A percentile compares a stretch with the other conserved stretches of the same genome.
Evolutionary conservation across 2,329 filamentous ascomycete genomes (phyloP).

Genomic region (Metarhizium robertsii): DNA sequence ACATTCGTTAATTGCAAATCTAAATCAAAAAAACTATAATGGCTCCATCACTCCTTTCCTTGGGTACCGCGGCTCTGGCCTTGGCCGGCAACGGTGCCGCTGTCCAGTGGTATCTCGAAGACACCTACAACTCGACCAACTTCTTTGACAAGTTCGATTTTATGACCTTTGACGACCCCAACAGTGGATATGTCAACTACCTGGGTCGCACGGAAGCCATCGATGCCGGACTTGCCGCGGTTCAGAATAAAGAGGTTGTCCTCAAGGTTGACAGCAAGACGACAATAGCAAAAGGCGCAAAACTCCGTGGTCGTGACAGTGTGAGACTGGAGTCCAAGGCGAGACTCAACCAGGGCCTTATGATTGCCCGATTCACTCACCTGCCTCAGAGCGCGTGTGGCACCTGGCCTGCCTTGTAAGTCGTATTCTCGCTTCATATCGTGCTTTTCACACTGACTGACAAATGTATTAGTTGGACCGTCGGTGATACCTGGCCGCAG

Average conservation of each 20-base stretch:
- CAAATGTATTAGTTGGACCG: slow-evolving; percentile 31
- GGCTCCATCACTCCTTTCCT: slow-evolving; percentile 30
- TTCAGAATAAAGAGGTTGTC: slow-evolving; percentile 23
- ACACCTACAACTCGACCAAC: slow-evolving; percentile 32
- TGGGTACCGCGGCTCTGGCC: slow-evolving; percentile 29
- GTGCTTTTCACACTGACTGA: neutral
- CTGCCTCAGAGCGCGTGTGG: slow-evolving; percentile 59
- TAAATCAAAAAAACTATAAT: slow-evolving; percentile 14
- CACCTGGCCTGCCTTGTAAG: slow-evolving; percentile 61
- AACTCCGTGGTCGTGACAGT: slow-evolving; percentile 34
- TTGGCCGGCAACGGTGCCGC: slow-evolving; percentile 23
- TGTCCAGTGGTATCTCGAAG: slow-evolving; percentile 27
- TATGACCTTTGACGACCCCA: slow-evolving; percentile 43
- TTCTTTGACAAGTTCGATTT: slow-evolving; percentile 40
- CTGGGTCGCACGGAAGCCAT: slow-evolving; percentile 24
- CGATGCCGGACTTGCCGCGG: slow-evolving; percentile 23
- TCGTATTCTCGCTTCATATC: neutral
- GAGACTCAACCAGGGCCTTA: slow-evolving; percentile 54
- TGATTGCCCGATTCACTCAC: slow-evolving; percentile 61
- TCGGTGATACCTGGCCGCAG: slow-evolving; percentile 46
- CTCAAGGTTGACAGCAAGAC: slow-evolving; percentile 23
- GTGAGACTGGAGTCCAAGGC: slow-evolving; percentile 57
- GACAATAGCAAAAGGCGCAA: too few species aligned
- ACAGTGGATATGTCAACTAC: slow-evolving; percentile 55
- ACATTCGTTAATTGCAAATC: slow-evolving; percentile 16